A percentile compares a stretch with the other conserved stretches of the same genome.
phyloP scores from a whole-genome alignment of 1,284 basidiomycete genomes.

The Pascua guehoae region DNA sequence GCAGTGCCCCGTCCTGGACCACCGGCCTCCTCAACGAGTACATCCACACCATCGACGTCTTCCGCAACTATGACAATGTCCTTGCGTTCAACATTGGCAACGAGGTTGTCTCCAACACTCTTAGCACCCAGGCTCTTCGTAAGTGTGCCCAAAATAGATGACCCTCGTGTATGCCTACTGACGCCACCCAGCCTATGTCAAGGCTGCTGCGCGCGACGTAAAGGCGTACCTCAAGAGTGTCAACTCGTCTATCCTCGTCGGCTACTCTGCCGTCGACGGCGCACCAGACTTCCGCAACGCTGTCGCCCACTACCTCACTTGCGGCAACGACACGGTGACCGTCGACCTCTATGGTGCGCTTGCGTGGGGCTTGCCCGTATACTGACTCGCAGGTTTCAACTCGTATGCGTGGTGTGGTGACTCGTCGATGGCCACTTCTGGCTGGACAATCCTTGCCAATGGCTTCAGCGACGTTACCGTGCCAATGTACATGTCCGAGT shows the following conservation, averaged over 20 bases:
- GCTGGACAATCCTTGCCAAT: conserved; percentile 50
- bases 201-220: conserved; percentile 82
- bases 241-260: conserved; percentile 65
- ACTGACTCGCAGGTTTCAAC: conserved; percentile 35
- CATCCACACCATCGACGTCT: conserved; percentile 69
- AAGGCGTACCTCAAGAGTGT: conserved; percentile 77
- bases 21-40: conserved; percentile 78
- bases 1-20: conserved; percentile 70
- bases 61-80: conserved; percentile 77
- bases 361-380: not conserved
- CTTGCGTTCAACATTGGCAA: conserved; percentile 82
- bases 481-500: conserved; percentile 86
- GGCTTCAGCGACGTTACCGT: conserved; percentile 61
- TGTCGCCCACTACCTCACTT: conserved; percentile 75
- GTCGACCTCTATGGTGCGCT: conserved; percentile 84
- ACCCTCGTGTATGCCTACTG: not conserved
- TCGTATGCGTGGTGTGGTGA: conserved; percentile 70
- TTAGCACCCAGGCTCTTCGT: conserved; percentile 62
- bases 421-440: conserved; percentile 57
- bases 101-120: conserved; percentile 66
- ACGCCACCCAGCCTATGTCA: conserved; percentile 62
- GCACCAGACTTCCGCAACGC: conserved; percentile 62
- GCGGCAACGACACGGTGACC: conserved; percentile 65
- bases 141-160: conserved; percentile 11
- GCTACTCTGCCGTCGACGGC: conserved; percentile 82